Conservation (phyloP, 139 green algal species). For the Tetradesmus obliquus region DNA sequence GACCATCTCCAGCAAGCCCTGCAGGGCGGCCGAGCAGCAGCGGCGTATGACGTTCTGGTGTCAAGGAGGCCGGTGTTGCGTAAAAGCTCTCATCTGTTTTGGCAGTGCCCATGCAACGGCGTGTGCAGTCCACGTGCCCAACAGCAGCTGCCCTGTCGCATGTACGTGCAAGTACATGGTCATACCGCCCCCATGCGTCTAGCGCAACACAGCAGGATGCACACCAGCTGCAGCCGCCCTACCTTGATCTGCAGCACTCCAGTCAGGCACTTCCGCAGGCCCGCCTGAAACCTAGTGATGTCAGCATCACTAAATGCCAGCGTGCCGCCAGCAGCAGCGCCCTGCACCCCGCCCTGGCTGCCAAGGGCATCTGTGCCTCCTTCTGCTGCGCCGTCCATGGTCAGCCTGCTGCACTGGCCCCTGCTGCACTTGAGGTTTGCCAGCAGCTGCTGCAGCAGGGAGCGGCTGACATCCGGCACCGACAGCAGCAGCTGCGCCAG, state of each 20-base stretch:
- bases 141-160: too few species aligned
- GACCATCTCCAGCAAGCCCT: conserved; percentile 92
- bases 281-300: conserved; percentile 69
- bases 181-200: too few species aligned
- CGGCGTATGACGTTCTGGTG: neutral
- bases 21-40: neutral
- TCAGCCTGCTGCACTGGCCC: neutral
- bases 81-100: neutral
- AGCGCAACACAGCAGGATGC: neutral
- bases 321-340: neutral
- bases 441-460: conserved; percentile 33
- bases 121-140: too few species aligned
- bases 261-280: conserved; percentile 53
- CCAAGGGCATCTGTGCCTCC: neutral
- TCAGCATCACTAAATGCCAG: conserved; percentile 27
- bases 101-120: too few species aligned
- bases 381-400: neutral
- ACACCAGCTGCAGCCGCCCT: neutral
- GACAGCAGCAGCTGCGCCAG: conserved; percentile 70
- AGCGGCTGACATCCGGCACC: conserved; percentile 30
- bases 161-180: too few species aligned
- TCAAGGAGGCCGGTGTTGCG: neutral
- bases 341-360: neutral
- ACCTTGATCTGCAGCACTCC: conserved; percentile 64
- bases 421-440: neutral